A percentile compares a stretch with the other conserved stretches of the same genome.
phyloP scores from a whole-genome alignment of 208 protist species.

The Herpetomonas tarakana region DNA sequence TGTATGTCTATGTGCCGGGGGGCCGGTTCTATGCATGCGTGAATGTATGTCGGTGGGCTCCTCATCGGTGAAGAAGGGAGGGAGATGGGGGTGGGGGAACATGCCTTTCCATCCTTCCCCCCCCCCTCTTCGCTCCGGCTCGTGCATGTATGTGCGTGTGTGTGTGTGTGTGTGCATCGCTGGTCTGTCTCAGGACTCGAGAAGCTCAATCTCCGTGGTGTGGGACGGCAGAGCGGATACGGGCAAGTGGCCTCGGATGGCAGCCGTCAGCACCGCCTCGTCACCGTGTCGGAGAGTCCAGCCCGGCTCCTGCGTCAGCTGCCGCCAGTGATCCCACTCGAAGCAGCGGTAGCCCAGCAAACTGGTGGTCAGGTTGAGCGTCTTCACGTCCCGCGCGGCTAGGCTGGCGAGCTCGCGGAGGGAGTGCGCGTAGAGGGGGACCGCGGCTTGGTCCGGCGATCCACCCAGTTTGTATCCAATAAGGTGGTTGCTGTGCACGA shows the following conservation, averaged over 20 bases:
- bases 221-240: constrained; percentile 7
- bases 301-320: constrained; percentile 62
- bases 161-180: constrained; percentile 7
- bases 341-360: constrained; percentile 42
- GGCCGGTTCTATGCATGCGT: too few species aligned
- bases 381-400: constrained; percentile 16
- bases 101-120: too few species aligned
- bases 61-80: neutral
- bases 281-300: constrained; percentile 47
- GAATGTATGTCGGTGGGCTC: too few species aligned
- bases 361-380: constrained; percentile 43
- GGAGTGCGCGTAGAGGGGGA: constrained; percentile 68
- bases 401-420: constrained; percentile 48
- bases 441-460: constrained; percentile 11
- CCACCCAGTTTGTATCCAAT: constrained; percentile 52
- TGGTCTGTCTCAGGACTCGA: constrained; percentile 1
- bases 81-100: too few species aligned
- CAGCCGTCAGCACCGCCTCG: constrained; percentile 28
- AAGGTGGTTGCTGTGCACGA: constrained; percentile 74
- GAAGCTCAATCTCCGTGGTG: constrained; percentile 6
- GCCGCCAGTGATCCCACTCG: constrained; percentile 83
- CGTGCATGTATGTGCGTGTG: too few species aligned
- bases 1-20: too few species aligned
- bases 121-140: too few species aligned
- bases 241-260: constrained; percentile 31